These are phyloP conservation scores for Penicillium sp. DNA, from an alignment of 2,329 filamentous ascomycete genomes.

Conservation along the genomic window DNA sequence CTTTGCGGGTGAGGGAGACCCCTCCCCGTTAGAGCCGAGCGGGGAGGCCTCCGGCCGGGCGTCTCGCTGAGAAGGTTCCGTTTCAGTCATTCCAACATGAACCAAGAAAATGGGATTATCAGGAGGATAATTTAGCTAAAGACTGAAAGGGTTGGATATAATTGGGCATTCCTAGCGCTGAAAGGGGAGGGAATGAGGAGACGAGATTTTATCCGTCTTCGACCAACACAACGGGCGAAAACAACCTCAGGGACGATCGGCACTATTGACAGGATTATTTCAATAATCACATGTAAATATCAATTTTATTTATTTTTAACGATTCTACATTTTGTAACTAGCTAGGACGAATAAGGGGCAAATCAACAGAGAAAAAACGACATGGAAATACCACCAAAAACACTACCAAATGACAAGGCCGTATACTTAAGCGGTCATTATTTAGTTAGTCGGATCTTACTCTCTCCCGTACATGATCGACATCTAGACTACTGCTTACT, in stretches of 20 bases:
- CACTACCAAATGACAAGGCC: too few species aligned
- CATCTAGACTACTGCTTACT: not conserved
- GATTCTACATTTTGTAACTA: too few species aligned
- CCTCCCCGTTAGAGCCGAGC: conserved; percentile 7
- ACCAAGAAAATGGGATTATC: not conserved
- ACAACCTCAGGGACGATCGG: conserved; percentile 6
- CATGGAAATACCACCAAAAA: too few species aligned
- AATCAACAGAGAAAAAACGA: too few species aligned
- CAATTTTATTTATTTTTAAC: too few species aligned
- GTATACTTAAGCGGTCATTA: too few species aligned
- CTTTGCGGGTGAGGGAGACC: conserved; percentile 4
- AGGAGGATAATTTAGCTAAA: not conserved
- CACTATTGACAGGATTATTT: conserved; percentile 14
- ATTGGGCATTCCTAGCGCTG: not conserved
- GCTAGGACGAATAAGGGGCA: too few species aligned
- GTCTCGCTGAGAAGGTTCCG: conserved; percentile 9
- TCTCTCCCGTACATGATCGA: not conserved
- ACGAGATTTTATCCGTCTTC: conserved; percentile 1
- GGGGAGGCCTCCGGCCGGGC: conserved; percentile 1
- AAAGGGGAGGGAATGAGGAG: not conserved
- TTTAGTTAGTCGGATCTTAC: too few species aligned
- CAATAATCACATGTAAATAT: not conserved
- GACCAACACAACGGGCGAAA: too few species aligned
- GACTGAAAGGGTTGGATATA: not conserved
- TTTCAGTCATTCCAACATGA: not conserved